Base-by-base conservation (phyloP, 2,329 filamentous ascomycete species). In the Pseudogymnoascus sp. region DNA sequence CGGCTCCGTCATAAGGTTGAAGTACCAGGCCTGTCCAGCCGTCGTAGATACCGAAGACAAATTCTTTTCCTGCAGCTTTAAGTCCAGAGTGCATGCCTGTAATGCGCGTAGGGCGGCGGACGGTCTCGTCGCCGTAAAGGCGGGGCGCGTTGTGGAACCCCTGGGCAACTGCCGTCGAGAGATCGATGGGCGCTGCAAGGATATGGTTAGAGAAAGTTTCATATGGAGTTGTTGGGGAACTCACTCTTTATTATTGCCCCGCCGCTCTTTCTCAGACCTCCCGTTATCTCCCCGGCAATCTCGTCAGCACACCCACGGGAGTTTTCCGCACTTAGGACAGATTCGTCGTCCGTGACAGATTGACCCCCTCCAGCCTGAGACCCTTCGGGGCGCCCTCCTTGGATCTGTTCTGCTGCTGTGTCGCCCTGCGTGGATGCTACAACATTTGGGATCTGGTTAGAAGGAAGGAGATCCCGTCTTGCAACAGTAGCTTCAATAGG, bases 91-190 rank as follows among this genome's bases (percentile, higher is more conserved):
- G 78, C 64, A 89, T 80, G 1, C 86, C 87, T 0, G 85, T 89
- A 44, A 90, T 82, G 6, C 85, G 80, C 1, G 80, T 80, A 0
- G 85, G 84, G 1, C 81, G 80, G 3, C 87, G 81, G 1, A 90
- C 87, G 1, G 86, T 89, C 59, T 84, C 81, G 68, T 90, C 87
- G 13, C 86, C 87, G 67, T 90, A 90, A 0, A 90, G 77, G 1
- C 86, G 81, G 1, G 87, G 87, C 0, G 85, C 86, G 67, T 90
- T 90, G 71, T 89, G 86, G 66, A 89, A 89, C 1, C 86, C 87
- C 70, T 89, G 86, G 1, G 85, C 84, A 1, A 89, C 71, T 0
- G 85, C 84, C 42, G 88, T 74, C 0, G 81, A 79, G 2, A 89
- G 72, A 68, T 87, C 81, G 67, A 87, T 81, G 0, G 87, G 87